Evolutionary conservation across 139 green algal species (phyloP).

Genomic region (Trebouxia sp.): DNA sequence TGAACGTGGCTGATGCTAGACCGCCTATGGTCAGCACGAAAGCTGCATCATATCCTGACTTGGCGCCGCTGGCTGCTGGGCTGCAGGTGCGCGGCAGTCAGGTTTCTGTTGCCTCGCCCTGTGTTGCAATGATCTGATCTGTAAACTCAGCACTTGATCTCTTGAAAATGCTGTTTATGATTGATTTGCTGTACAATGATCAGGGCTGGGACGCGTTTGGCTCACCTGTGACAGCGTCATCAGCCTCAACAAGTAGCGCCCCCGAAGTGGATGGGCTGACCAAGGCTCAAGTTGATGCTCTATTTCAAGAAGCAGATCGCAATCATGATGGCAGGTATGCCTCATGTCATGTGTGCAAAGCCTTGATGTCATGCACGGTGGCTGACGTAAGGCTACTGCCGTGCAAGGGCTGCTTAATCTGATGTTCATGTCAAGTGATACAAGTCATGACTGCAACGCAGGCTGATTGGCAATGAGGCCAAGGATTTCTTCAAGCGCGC

Average conservation of each 20-base stretch:
- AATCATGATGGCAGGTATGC: conserved; percentile 41
- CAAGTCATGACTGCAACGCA: neutral
- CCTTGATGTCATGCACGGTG: neutral
- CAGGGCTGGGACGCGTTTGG: conserved; percentile 10
- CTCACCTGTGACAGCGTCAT: too few relatives aligned
- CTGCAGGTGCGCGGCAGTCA: too few relatives aligned
- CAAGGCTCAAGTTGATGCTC: conserved; percentile 32
- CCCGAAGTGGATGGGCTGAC: conserved; percentile 41
- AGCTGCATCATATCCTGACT: neutral
- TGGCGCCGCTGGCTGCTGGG: neutral
- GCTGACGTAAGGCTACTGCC: neutral
- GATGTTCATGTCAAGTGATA: neutral
- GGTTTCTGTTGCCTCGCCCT: too few relatives aligned
- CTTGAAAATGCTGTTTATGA: too few relatives aligned
- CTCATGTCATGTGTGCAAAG: neutral
- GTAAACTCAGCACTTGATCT: too few relatives aligned
- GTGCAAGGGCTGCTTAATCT: neutral
- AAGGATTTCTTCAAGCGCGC: conserved; percentile 49
- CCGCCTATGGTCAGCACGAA: too few relatives aligned
- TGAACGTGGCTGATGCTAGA: neutral
- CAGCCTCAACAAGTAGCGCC: too few relatives aligned
- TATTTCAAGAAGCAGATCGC: conserved; percentile 45
- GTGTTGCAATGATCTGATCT: too few relatives aligned
- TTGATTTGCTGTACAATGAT: too few relatives aligned
- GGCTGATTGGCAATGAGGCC: conserved; percentile 48